phyloP scores from a whole-genome alignment of 2,329 filamentous ascomycete genomes.

The Penicillium crustosum region DNA sequence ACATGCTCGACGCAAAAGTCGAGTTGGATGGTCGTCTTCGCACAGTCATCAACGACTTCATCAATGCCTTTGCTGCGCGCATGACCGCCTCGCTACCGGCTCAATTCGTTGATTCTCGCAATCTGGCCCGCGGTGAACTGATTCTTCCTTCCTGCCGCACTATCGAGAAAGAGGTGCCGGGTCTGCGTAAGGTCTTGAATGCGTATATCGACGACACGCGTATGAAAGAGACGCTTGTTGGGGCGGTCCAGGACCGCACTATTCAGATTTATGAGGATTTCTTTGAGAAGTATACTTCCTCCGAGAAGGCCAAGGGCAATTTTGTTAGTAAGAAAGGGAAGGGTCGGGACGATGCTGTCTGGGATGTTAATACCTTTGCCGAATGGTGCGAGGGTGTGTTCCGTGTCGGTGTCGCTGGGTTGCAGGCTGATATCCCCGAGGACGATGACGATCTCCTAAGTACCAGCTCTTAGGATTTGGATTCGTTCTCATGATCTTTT shows the following conservation, averaged over 20 bases:
- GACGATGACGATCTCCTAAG: conserved; percentile 31
- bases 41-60: conserved; percentile 66
- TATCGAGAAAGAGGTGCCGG: conserved; percentile 59
- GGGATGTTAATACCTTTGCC: conserved; percentile 64
- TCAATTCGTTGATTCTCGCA: conserved; percentile 40
- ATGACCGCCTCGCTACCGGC: conserved; percentile 55
- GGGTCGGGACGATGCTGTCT: conserved; percentile 60
- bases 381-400: conserved; percentile 64
- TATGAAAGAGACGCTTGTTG: conserved; percentile 65
- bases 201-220: conserved; percentile 65
- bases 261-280: conserved; percentile 64
- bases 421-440: conserved; percentile 31
- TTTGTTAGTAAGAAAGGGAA: conserved; percentile 55
- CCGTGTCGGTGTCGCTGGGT: conserved; percentile 49
- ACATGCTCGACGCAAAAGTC: conserved; percentile 70
- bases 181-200: conserved; percentile 57
- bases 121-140: conserved; percentile 41
- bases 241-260: conserved; percentile 64
- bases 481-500: not conserved
- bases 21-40: conserved; percentile 64
- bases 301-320: conserved; percentile 41
- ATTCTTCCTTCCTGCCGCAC: conserved; percentile 52
- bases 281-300: conserved; percentile 53
- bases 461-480: conserved; percentile 15
- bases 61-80: conserved; percentile 55